phyloP scores from a whole-genome alignment of 257 asterid species.

The Rubia yunnanensis region DNA sequence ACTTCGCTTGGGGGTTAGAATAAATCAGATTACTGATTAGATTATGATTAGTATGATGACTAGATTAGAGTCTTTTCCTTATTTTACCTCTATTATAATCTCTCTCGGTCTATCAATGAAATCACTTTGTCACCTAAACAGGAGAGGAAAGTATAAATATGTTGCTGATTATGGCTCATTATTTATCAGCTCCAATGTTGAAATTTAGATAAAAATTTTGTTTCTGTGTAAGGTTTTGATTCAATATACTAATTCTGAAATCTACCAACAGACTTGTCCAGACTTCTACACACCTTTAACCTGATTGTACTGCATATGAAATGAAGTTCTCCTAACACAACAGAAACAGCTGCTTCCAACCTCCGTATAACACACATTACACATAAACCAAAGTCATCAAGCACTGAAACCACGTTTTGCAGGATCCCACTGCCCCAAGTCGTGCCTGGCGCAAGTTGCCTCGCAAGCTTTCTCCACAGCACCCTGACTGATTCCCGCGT shows the following conservation, averaged over 20 bases:
- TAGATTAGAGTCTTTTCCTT: too few species aligned
- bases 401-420: conserved; percentile 40
- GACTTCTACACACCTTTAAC: neutral
- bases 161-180: too few species aligned
- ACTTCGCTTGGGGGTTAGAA: too few species aligned
- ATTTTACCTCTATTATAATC: too few species aligned
- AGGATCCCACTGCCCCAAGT: conserved; percentile 21
- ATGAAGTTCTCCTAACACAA: neutral
- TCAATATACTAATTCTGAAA: neutral
- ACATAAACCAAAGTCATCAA: conserved; percentile 10
- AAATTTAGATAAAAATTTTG: too few species aligned
- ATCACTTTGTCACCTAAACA: too few species aligned
- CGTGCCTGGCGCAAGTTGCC: conserved; percentile 43
- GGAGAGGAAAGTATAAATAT: too few species aligned
- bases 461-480: conserved; percentile 55
- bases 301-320: neutral
- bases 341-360: neutral
- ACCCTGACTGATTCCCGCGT: conserved; percentile 23
- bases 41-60: too few species aligned
- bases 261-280: neutral
- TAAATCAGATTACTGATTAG: too few species aligned
- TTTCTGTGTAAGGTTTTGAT: neutral
- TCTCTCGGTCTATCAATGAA: too few species aligned
- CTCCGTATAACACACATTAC: neutral
- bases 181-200: too few species aligned